Base-by-base conservation (phyloP, 768 basidiomycete species). In the Hebeloma cylindrosporum region DNA sequence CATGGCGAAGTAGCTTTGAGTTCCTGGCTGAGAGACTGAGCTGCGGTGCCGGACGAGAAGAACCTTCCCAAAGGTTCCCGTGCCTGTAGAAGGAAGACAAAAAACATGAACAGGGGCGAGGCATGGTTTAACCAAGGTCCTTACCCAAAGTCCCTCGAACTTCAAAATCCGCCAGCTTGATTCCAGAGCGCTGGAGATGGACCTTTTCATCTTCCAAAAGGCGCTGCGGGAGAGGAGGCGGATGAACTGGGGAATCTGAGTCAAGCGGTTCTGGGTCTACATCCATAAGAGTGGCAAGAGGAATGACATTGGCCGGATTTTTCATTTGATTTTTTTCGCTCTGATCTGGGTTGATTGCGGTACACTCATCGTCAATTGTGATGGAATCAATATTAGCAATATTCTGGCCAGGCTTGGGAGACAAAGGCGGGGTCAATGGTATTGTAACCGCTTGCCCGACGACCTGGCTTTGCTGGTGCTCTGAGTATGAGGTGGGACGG, bases 31-130 rank as follows among this genome's bases (percentile, higher is more conserved):
- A 3, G 70, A 61, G 16, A 72, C 63, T 2, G 77, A 70, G 34
- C 70, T 68, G 22, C 81, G 74, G 52, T 90, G 81, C 44, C 90
- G 85, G 28, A 96, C 94, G 2, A 98, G 78, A 28, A 97, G 72
- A 11, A 99, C 96, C 45, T 89, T 82, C 36, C 83, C 96, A 67
- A 99, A 99, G 0, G 96, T 99, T 2, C 96, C 96, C 1, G 95
- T 95, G 20, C 96, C 95, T 91, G 48, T 22, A 41, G 20, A 38
- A 8, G 31, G 20, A 26, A 33, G 31, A 48, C 17, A 37, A 49
- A 34, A 27, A 41, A 42, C 10, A 2, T 22, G 28, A 25, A 39
- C 29, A 31, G 16, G 34, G 47, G 43, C 14, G 35, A 23, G 48
- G 22, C 17, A 46, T 50, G 49, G 25, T n/a, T n/a, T 25, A 37